A percentile compares a stretch with the other conserved stretches of the same genome.
Conservation (phyloP, 352 stramenopile species). For the Stramenopiles sp. region DNA sequence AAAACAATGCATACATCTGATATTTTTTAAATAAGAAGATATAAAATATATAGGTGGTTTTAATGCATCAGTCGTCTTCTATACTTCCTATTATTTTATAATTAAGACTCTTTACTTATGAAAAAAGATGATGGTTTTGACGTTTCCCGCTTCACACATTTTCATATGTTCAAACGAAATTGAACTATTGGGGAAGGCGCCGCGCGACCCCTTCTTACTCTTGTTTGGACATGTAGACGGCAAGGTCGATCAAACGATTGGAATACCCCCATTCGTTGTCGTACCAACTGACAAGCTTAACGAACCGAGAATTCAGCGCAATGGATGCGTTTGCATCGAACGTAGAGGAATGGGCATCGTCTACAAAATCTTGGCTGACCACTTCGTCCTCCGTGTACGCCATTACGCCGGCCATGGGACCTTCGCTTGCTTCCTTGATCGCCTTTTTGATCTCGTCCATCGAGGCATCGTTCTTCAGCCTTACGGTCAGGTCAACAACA, state of each 20-base stretch:
- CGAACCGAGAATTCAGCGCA: constrained; percentile 88
- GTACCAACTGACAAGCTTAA: constrained; percentile 98
- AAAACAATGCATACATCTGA: too few relatives aligned
- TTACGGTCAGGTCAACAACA: constrained; percentile 73
- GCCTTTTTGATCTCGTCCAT: constrained; percentile 93
- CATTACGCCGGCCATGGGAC: constrained; percentile 84
- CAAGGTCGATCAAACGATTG: constrained; percentile 84
- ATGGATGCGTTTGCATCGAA: constrained; percentile 92
- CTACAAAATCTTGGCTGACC: constrained; percentile 91
- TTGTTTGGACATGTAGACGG: constrained; percentile 78
- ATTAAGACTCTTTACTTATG: too few relatives aligned
- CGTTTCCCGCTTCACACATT: too few relatives aligned
- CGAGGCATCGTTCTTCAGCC: constrained; percentile 64
- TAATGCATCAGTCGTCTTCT: too few relatives aligned
- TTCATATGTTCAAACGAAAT: too few relatives aligned
- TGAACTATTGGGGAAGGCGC: too few relatives aligned
- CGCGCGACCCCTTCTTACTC: too few relatives aligned
- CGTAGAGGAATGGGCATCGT: constrained; percentile 83
- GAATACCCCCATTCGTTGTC: constrained; percentile 99
- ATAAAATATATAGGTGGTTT: too few relatives aligned
- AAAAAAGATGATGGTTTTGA: too few relatives aligned
- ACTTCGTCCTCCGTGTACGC: constrained; percentile 92
- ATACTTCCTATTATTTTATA: too few relatives aligned
- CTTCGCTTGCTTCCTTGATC: constrained; percentile 78
- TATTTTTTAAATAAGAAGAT: too few relatives aligned